These are phyloP conservation scores for Cladosporium sp. DNA, from an alignment of 2,329 filamentous ascomycete genomes.

Conservation along the genomic window DNA sequence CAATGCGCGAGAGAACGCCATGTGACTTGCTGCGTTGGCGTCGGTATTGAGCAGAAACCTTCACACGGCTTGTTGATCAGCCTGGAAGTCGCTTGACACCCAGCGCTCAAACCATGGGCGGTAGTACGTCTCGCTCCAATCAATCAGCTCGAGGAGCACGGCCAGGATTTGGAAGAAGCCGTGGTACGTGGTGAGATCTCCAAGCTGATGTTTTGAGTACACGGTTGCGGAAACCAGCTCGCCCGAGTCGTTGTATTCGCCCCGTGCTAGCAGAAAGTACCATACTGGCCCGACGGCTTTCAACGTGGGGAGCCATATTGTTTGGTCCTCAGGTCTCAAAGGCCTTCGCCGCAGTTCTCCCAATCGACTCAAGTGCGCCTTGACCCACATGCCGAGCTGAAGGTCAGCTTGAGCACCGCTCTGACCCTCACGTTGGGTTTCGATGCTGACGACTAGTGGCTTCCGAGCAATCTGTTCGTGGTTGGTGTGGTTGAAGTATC, in stretches of 20 bases:
- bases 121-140: background rate
- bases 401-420: background rate
- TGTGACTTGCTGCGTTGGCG: too few relatives aligned
- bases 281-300: background rate
- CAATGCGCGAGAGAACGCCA: too few relatives aligned
- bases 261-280: background rate
- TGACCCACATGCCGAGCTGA: background rate
- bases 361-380: background rate
- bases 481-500: background rate
- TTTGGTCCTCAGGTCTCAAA: background rate
- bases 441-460: background rate
- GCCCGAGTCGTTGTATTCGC: background rate
- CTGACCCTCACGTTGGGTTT: background rate
- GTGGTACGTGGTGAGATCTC: background rate
- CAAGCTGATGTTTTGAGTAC: background rate
- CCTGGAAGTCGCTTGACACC: background rate
- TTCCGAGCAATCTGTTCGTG: background rate
- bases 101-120: background rate
- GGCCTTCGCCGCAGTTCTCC: background rate
- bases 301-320: background rate
- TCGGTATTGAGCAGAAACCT: too few relatives aligned
- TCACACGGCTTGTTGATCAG: background rate
- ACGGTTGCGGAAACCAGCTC: background rate
- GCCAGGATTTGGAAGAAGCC: background rate
- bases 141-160: background rate